phyloP scores from a whole-genome alignment of 1,284 basidiomycete species.

The Ustilago shanxiensis region DNA sequence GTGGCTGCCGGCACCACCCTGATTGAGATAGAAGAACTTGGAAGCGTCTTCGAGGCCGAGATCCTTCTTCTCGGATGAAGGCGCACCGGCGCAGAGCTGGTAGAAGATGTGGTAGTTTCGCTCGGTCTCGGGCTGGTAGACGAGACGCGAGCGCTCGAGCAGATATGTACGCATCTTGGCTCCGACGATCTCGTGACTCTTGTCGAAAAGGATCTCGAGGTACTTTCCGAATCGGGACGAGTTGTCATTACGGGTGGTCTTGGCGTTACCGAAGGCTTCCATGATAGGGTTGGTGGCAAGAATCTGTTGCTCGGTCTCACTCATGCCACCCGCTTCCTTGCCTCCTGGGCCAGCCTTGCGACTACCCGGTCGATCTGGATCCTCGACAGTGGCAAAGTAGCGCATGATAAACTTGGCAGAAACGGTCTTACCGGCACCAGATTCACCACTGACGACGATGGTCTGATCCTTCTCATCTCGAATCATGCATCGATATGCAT shows the following conservation, averaged over 20 bases:
- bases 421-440: conserved; percentile 99
- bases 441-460: conserved; percentile 98
- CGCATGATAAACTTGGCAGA: conserved; percentile 99
- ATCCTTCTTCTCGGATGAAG: conserved; percentile 93
- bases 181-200: conserved; percentile 93
- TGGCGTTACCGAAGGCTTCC: conserved; percentile 99
- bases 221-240: conserved; percentile 99
- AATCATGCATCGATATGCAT: conserved; percentile 97
- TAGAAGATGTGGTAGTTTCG: conserved; percentile 99
- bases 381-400: conserved; percentile 97
- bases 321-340: conserved; percentile 78
- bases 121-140: conserved; percentile 92
- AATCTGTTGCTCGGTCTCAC: conserved; percentile 96
- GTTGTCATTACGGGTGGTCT: conserved; percentile 99
- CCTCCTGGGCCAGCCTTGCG: conserved; percentile 68
- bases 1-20: conserved; percentile 89
- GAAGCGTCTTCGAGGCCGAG: conserved; percentile 86
- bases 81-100: conserved; percentile 96
- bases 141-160: conserved; percentile 94
- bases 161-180: conserved; percentile 98
- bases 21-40: conserved; percentile 92
- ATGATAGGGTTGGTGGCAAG: conserved; percentile 98
- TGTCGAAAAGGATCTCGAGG: conserved; percentile 98
- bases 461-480: conserved; percentile 95
- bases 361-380: conserved; percentile 74